A percentile compares a stretch with the other conserved stretches of the same genome.
Conservation (phyloP, 2,329 filamentous ascomycete species). For the Tolypocladium amazonense region DNA sequence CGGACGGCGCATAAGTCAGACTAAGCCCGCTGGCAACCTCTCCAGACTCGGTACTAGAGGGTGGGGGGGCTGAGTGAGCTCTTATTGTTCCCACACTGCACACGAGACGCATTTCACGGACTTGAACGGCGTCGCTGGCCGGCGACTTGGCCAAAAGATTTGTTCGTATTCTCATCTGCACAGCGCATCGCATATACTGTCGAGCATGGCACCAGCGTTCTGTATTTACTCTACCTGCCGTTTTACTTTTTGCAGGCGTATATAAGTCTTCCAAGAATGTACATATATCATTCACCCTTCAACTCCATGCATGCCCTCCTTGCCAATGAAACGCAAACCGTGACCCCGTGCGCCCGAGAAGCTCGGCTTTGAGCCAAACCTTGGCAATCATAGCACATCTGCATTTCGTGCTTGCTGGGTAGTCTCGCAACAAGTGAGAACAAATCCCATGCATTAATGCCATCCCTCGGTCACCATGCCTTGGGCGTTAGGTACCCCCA, state of each 20-base stretch:
- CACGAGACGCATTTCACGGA: not conserved
- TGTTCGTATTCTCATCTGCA: not conserved
- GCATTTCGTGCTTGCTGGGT: too few species aligned
- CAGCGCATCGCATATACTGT: not conserved
- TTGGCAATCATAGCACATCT: not conserved
- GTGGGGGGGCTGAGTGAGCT: not conserved
- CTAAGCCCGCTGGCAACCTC: not conserved
- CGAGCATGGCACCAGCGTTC: not conserved
- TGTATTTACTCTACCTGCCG: not conserved
- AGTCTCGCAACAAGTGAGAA: not conserved
- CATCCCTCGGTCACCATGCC: slow-evolving; percentile 49
- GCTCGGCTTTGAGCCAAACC: not conserved
- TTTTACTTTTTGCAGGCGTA: not conserved
- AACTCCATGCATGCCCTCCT: not conserved
- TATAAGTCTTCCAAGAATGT: not conserved
- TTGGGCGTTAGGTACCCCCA: slow-evolving; percentile 47
- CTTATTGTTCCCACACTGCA: not conserved
- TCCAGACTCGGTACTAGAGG: too few species aligned
- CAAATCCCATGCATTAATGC: slow-evolving; percentile 5
- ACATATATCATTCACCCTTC: not conserved
- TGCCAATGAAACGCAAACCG: not conserved
- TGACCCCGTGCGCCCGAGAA: not conserved
- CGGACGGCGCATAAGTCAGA: too few species aligned
- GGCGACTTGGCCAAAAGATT: not conserved
- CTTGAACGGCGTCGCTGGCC: not conserved